Evolutionary conservation across 2,329 filamentous ascomycete genomes (phyloP).

Genomic region (Ceratocystis cubensis): DNA sequence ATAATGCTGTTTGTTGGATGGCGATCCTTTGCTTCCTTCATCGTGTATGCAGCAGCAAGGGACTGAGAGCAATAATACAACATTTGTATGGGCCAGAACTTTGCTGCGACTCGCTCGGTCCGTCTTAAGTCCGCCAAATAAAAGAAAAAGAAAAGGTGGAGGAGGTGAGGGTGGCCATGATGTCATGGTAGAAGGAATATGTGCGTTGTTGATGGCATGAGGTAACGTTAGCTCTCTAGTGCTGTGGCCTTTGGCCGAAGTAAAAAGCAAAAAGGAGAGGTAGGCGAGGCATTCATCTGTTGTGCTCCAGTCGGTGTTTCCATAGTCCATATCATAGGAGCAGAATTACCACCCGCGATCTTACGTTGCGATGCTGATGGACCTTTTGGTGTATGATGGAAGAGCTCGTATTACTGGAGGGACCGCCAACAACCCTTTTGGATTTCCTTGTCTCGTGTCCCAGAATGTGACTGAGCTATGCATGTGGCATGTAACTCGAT

Average conservation of each 20-base stretch:
- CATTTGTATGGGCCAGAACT: neutral
- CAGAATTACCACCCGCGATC: neutral
- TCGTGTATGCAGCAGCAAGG: slow-evolving; percentile 2
- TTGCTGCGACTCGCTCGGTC: too few relatives aligned
- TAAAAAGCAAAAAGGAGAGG: neutral
- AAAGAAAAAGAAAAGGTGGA: neutral
- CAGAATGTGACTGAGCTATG: neutral
- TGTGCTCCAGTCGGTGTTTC: neutral
- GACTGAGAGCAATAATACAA: neutral
- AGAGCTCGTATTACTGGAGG: neutral
- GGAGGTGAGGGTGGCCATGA: neutral
- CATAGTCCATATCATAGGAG: neutral
- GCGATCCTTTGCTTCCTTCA: neutral
- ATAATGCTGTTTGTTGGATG: neutral
- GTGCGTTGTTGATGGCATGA: neutral
- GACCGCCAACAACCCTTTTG: neutral
- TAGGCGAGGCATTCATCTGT: too few relatives aligned
- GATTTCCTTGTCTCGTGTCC: neutral
- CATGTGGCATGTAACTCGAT: neutral
- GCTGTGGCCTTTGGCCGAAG: neutral
- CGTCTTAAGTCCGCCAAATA: neutral
- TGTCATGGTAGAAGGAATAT: neutral
- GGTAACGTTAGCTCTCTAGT: slow-evolving; percentile 4
- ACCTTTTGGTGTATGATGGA: neutral
- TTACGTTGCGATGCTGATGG: neutral